phyloP scores from a whole-genome alignment of 2,329 filamentous ascomycete genomes.

The Simplicillium aogashimaense region DNA sequence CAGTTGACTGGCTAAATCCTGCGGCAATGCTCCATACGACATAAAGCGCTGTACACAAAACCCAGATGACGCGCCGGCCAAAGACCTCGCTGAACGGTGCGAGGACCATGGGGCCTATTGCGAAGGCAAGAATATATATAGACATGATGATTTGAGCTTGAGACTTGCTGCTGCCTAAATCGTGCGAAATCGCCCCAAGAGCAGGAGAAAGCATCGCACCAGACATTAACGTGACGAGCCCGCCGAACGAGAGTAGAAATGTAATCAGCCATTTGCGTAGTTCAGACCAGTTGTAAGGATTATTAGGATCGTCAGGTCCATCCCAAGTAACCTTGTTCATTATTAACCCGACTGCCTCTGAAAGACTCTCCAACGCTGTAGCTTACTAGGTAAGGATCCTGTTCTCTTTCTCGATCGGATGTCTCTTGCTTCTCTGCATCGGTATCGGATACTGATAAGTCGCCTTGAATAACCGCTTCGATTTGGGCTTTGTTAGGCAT shows the following conservation, averaged over 20 bases:
- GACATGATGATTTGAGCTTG: conserved; percentile 21
- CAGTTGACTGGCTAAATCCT: conserved; percentile 18
- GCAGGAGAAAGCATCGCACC: conserved; percentile 26
- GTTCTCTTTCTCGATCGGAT: too few relatives aligned
- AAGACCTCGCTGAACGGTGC: conserved; percentile 23
- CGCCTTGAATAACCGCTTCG: too few relatives aligned
- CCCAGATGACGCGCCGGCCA: conserved; percentile 22
- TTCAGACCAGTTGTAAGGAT: conserved; percentile 55
- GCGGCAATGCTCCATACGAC: conserved; percentile 25
- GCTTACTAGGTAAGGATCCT: too few relatives aligned
- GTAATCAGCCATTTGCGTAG: conserved; percentile 12
- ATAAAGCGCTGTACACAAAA: conserved; percentile 20
- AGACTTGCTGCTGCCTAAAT: conserved; percentile 15
- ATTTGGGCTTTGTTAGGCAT: too few relatives aligned
- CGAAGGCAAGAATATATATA: conserved; percentile 23
- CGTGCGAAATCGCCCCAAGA: conserved; percentile 18
- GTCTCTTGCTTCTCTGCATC: too few relatives aligned
- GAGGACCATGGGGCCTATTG: conserved; percentile 21
- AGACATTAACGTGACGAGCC: conserved; percentile 24
- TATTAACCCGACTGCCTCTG: too few relatives aligned
- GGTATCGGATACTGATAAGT: too few relatives aligned
- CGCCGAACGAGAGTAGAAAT: conserved; percentile 20
- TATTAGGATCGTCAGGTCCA: conserved; percentile 41
- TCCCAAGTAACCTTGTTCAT: conserved; percentile 30
- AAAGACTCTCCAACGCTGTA: too few relatives aligned